phyloP scores from a whole-genome alignment of 208 protist genomes.

The Perkinsela sp. region DNA sequence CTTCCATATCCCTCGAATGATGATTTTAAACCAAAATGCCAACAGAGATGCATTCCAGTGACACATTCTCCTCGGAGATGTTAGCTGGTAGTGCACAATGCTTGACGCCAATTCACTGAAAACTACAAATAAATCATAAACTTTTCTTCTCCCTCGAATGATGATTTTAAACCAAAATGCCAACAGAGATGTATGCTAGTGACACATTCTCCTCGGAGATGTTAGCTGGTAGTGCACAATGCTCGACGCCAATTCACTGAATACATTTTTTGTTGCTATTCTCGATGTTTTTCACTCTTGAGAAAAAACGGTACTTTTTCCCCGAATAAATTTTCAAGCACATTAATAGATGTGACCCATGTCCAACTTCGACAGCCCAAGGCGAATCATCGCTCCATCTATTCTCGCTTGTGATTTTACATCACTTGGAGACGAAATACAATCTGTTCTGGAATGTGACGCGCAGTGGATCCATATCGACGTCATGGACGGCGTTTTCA shows the following conservation, averaged over 20 bases:
- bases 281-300: background rate
- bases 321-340: background rate
- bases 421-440: constrained; percentile 35
- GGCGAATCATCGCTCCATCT: constrained; percentile 41
- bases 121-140: too few relatives aligned
- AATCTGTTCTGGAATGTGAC: constrained; percentile 27
- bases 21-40: constrained; percentile 1
- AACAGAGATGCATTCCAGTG: background rate
- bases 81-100: too few relatives aligned
- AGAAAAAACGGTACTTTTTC: background rate
- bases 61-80: background rate
- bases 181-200: background rate
- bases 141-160: background rate
- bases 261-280: too few relatives aligned
- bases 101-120: background rate
- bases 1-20: too few relatives aligned
- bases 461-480: constrained; percentile 88
- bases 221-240: too few relatives aligned
- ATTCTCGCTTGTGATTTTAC: constrained; percentile 66
- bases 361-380: background rate
- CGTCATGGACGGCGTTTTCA: constrained; percentile 91
- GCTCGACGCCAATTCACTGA: background rate
- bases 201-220: too few relatives aligned
- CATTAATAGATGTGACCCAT: background rate
- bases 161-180: constrained; percentile 1